phyloP scores from a whole-genome alignment of 495 filamentous ascomycete species.

The Penicillium cinerascens region DNA sequence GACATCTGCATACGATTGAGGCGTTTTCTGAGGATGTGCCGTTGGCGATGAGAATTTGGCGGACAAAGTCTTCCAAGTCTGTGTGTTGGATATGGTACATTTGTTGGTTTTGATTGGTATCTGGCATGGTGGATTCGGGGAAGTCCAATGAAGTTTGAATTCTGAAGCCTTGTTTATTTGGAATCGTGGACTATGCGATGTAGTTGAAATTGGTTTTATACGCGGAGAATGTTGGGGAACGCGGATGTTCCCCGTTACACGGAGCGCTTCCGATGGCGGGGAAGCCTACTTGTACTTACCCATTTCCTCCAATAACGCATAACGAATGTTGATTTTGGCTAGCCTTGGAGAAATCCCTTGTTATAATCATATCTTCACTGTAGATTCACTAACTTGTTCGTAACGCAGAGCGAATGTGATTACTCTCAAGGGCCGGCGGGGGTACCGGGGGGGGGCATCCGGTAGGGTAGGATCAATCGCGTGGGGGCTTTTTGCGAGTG shows the following conservation, averaged over 20 bases:
- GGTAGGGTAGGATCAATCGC: no score
- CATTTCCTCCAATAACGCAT: neutral
- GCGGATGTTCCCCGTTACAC: slow-evolving; percentile 10
- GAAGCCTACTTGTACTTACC: neutral
- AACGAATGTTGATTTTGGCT: neutral
- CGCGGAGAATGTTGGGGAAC: slow-evolving; percentile 7
- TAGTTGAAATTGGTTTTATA: slow-evolving; percentile 2
- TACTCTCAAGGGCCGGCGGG: no score
- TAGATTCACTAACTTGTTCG: neutral
- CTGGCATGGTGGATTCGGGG: slow-evolving; percentile 4
- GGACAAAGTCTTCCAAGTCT: slow-evolving; percentile 36
- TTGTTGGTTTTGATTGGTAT: slow-evolving; percentile 7
- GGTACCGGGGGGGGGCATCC: no score
- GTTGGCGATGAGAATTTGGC: slow-evolving; percentile 52
- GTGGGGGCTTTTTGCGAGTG: no score
- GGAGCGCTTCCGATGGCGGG: neutral
- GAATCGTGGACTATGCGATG: neutral
- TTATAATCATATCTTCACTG: neutral
- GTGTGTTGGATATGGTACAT: slow-evolving; percentile 26
- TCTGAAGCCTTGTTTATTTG: no score
- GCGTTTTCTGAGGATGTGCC: slow-evolving; percentile 56
- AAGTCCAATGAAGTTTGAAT: neutral
- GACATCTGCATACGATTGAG: slow-evolving; percentile 54
- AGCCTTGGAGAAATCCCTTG: neutral
- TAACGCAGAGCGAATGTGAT: neutral